Evolutionary conservation across 495 filamentous ascomycete species (phyloP), one percentile per base, ranked within the genome.

Genomic region (Staphylotrichum tortipilum): DNA sequence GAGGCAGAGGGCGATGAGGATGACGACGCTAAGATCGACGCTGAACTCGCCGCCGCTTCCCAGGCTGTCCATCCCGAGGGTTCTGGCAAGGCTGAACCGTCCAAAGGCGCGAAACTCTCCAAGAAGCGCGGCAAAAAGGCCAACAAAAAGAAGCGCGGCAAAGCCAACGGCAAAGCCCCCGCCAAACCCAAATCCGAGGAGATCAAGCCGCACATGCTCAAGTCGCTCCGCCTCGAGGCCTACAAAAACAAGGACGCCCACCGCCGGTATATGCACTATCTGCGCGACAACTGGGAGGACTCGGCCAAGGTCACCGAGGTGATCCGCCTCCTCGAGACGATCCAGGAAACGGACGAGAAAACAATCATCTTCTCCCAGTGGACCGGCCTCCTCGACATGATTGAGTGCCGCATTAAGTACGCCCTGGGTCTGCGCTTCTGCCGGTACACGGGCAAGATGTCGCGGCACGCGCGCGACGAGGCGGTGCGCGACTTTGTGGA

Each of bases 341-440:
- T 73, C 23, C 59, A 69, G 23, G 55, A 63, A 29, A 61, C 59
- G 17, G 52, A 57, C 74, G 72, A 92, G 65, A 96, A 96, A 66
- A 92, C 86, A 2, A 89, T 98, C 37, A 78, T 97, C 52, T 97
- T 97, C 67, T 88, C 83, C 47, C 86, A 94, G 61, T 97, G 91
- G 68, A 95, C 91, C 5, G 85, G 87, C 0, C 74, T 96, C 14
- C 79, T 97, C 5, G 91, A 96, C 66, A 75, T 95, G n/a, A 78
- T 96, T 7, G 89, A 96, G 67, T 77, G 94, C n/a, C 86, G 89
- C 0, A 78, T 96, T 56, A 64, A 68, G 31, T 73, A 81, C n/a
- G 68, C 75, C 11, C 80, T 80, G 67, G 65, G 69, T 2, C 56
- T 67, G 48, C 57, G 55, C 34, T 89, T 83, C 59, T 74, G 77